phyloP scores from a whole-genome alignment of 768 basidiomycete species.

The Psilocybe sp. region DNA sequence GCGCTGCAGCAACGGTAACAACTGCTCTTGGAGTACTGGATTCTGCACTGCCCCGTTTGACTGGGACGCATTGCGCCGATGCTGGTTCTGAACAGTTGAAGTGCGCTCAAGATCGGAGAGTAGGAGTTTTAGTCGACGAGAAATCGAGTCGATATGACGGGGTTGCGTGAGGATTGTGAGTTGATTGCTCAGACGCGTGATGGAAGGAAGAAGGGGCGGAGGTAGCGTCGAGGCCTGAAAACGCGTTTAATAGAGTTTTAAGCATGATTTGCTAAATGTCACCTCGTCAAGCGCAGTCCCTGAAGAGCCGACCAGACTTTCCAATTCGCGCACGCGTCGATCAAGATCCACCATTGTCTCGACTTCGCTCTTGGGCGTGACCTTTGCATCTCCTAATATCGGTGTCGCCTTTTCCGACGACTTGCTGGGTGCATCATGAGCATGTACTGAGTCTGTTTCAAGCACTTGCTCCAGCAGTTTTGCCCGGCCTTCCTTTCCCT shows the following conservation, averaged over 20 bases:
- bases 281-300: constrained; percentile 82
- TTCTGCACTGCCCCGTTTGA: constrained; percentile 21
- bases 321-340: constrained; percentile 78
- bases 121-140: constrained; percentile 88
- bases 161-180: constrained; percentile 90
- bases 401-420: constrained; percentile 8
- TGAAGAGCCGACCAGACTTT: constrained; percentile 81
- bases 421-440: constrained; percentile 13
- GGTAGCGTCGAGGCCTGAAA: constrained; percentile 67
- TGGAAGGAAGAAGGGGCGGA: constrained; percentile 76
- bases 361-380: constrained; percentile 33
- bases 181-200: constrained; percentile 82
- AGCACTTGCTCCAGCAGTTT: constrained; percentile 60
- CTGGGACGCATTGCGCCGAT: constrained; percentile 44
- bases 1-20: constrained; percentile 67
- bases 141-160: constrained; percentile 92
- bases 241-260: background rate
- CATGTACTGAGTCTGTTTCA: constrained; percentile 23
- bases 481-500: constrained; percentile 63
- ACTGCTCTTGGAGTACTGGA: constrained; percentile 45
- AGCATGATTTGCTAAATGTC: constrained; percentile 15
- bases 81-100: constrained; percentile 46
- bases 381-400: constrained; percentile 10
- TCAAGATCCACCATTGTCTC: constrained; percentile 73
- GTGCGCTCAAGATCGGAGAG: constrained; percentile 90